Conservation (phyloP, 2,329 filamentous ascomycete species). For the Neopestalotiopsis clavispora region DNA sequence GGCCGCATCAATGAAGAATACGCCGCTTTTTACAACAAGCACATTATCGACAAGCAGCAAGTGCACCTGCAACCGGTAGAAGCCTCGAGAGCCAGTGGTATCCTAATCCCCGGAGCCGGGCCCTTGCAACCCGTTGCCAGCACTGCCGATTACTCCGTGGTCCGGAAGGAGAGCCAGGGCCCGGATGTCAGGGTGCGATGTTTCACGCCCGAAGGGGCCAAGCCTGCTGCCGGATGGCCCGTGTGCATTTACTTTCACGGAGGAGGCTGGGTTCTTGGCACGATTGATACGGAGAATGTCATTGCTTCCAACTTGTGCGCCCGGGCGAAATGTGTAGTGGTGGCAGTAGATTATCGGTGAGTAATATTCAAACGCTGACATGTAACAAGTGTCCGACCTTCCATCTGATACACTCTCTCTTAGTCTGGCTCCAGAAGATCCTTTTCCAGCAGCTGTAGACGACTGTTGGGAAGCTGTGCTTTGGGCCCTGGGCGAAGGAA, state of each 20-base stretch:
- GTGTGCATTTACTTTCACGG: conserved; percentile 62
- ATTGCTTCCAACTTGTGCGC: conserved; percentile 60
- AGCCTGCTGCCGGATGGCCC: conserved; percentile 55
- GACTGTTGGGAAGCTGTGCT: conserved; percentile 61
- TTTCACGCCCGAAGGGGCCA: conserved; percentile 53
- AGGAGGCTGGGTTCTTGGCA: conserved; percentile 63
- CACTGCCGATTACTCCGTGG: conserved; percentile 47
- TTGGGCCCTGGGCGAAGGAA: conserved; percentile 43
- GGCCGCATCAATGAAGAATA: conserved; percentile 55
- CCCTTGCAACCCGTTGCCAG: conserved; percentile 52
- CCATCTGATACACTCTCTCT: not conserved
- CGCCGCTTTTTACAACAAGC: conserved; percentile 55
- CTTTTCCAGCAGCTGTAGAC: conserved; percentile 60
- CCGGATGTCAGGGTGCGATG: conserved; percentile 52
- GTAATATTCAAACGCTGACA: not conserved
- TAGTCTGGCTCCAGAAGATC: conserved; percentile 60
- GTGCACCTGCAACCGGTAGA: conserved; percentile 59
- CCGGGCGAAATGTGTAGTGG: conserved; percentile 54
- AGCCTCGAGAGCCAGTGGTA: conserved; percentile 54
- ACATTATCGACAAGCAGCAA: conserved; percentile 55
- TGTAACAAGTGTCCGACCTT: not conserved
- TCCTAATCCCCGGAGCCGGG: conserved; percentile 57
- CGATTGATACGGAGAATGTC: conserved; percentile 61
- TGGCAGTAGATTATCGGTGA: conserved; percentile 61
- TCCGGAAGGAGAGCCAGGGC: conserved; percentile 49